These are phyloP conservation scores for Neohortaea acidophila DNA, from an alignment of 495 filamentous ascomycete species.

Conservation along the genomic window DNA sequence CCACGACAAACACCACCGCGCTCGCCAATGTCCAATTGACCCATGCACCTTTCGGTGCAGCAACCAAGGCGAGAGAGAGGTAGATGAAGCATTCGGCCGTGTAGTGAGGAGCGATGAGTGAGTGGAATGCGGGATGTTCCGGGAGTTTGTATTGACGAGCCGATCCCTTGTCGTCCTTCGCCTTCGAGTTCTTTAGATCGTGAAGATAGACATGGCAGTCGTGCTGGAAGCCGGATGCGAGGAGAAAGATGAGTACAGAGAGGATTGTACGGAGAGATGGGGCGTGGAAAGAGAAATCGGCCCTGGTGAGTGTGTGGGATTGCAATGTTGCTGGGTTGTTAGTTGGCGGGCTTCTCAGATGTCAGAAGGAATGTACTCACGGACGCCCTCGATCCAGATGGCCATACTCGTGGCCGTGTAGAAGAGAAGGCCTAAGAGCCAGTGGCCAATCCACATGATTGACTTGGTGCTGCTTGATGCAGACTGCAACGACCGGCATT, in stretches of 20 bases:
- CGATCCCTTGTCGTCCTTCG: background rate
- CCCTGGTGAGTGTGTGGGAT: constrained; percentile 6
- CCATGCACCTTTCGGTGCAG: constrained; percentile 45
- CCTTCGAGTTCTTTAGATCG: constrained; percentile 41
- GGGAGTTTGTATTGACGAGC: constrained; percentile 57
- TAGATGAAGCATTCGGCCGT: constrained; percentile 77
- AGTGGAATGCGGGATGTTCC: constrained; percentile 49
- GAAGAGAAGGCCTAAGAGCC: constrained; percentile 60
- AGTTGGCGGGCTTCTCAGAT: background rate
- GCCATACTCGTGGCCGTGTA: constrained; percentile 58
- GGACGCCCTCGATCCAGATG: constrained; percentile 74
- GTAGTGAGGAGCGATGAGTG: constrained; percentile 78
- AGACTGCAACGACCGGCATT: constrained; percentile 39
- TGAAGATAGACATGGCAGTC: constrained; percentile 68
- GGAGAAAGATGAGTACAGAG: constrained; percentile 49
- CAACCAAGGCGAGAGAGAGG: constrained; percentile 54
- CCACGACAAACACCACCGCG: constrained; percentile 53
- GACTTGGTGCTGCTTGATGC: constrained; percentile 36
- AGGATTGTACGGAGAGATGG: constrained; percentile 46
- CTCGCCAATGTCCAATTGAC: constrained; percentile 61
- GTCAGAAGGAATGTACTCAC: constrained; percentile 31
- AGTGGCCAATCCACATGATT: constrained; percentile 73
- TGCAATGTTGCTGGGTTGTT: constrained; percentile 6
- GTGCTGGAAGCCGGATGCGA: constrained; percentile 65
- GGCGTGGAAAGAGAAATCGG: constrained; percentile 20